Percentiles rank a stretch among this genome's conserved stretches.
Conservation (phyloP, 208 protist species). For the Wallacemonas collosoma region DNA sequence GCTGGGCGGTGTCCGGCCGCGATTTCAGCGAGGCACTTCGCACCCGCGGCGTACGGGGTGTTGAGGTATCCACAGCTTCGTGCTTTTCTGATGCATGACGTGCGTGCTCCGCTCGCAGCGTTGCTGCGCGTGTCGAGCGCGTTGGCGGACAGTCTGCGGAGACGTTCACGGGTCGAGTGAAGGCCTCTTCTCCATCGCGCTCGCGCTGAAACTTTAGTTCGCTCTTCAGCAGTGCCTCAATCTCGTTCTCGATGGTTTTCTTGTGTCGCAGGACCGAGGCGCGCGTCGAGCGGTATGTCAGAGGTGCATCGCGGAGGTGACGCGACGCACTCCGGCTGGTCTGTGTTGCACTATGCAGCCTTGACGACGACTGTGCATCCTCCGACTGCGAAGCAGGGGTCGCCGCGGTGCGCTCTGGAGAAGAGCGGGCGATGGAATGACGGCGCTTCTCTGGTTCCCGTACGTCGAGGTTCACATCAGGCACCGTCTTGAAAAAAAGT, state of each 20-base stretch:
- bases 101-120: neutral
- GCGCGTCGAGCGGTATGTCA: conserved; percentile 1
- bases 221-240: conserved; percentile 19
- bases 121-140: neutral
- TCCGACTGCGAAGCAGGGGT: neutral
- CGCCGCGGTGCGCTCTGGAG: no score
- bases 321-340: neutral
- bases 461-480: neutral
- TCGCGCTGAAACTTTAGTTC: conserved; percentile 18
- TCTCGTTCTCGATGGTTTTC: conserved; percentile 10
- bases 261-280: conserved; percentile 13
- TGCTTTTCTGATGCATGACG: neutral
- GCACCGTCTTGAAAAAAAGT: conserved; percentile 31
- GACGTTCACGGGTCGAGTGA: neutral
- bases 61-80: neutral
- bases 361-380: neutral
- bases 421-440: neutral
- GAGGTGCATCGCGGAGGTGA: neutral
- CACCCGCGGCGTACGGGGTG: neutral
- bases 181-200: neutral
- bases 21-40: neutral
- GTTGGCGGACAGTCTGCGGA: neutral
- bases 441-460: neutral
- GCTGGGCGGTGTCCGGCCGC: neutral
- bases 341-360: neutral